Conservation (phyloP, 441 rosid genomes). For the Pelargonium citronellum region DNA sequence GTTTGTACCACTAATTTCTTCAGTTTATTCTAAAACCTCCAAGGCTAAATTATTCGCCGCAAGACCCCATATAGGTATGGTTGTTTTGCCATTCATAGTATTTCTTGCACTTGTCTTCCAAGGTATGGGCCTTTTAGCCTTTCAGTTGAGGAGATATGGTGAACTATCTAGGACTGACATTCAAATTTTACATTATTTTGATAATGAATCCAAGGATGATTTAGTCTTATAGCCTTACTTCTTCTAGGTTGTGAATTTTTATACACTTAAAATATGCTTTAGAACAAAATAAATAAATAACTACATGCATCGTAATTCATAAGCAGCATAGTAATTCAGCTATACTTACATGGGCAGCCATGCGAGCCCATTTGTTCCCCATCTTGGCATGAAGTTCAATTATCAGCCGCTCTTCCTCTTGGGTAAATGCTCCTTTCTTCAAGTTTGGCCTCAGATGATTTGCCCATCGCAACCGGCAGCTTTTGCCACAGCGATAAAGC, state of each 20-base stretch:
- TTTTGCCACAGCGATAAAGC: slow-evolving; percentile 88
- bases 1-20: neutral
- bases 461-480: slow-evolving; percentile 97
- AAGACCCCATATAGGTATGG: neutral
- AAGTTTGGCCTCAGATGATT: slow-evolving; percentile 94
- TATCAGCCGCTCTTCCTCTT: slow-evolving; percentile 77
- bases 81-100: too few relatives aligned
- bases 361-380: slow-evolving; percentile 99
- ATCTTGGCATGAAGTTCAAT: slow-evolving; percentile 84
- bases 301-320: neutral
- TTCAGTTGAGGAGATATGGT: too few relatives aligned
- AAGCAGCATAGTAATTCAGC: slow-evolving; percentile 5
- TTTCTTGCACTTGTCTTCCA: too few relatives aligned
- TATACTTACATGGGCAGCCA: slow-evolving; percentile 91
- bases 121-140: too few relatives aligned
- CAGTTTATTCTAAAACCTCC: neutral
- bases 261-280: neutral
- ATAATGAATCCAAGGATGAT: too few relatives aligned
- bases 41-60: neutral
- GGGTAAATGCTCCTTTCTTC: slow-evolving; percentile 96
- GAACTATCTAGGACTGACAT: too few relatives aligned
- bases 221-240: too few relatives aligned
- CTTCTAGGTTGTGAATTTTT: too few relatives aligned
- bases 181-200: too few relatives aligned
- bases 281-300: neutral